Base-by-base conservation (phyloP, 192 early-diverging fungal genomes). In the Backusella psychrophila region DNA sequence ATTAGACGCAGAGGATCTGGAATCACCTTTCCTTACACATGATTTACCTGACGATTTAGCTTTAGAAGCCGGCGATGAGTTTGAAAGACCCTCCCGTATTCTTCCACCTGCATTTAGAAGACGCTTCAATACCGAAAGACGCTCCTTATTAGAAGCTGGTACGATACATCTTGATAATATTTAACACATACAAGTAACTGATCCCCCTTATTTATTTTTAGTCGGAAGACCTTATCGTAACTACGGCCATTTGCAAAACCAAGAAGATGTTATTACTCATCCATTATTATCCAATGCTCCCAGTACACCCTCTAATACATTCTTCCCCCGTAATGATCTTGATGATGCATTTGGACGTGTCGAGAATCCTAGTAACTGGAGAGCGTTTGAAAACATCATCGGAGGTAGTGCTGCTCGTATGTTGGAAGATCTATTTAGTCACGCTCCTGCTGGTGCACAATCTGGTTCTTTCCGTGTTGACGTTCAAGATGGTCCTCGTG, bases 311-410 rank as follows among this genome's bases (percentile, higher is more conserved):
- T 36, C 56, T 42, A 72, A 34, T 63, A 53, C 72, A 23, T 46
- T 53, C 35, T 19, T 46, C 15, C 15, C 39, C 5, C 44, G 65
- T 42, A 56, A 33, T 33, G 21, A 31, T 26, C 21, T 39, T 11
- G 63, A 68, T 41, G 76, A 76, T 19, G 46, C 53, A 23, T 36
- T 56, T 9, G 42, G 72, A 70, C 75, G 73, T 39, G 74, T 44
- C 23, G 81, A 87, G 49, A 77, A 69, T 34, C 52, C 80, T 46
- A 85, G 84, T 42, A 87, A 92, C 42, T 85, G 83, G 81, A 86
- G 89, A 44, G 84, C 87, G 14, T 88, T 93, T 52, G 90, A 92
- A 72, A 89, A 92, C 33, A 77, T 93, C 35, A 81, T 93, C 26
- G 89, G 85, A 38, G 87, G 87, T 12, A 87, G 83, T 75, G 87